Conservation (phyloP, 1,139 yeast species). For the Taiozyma onychis region DNA sequence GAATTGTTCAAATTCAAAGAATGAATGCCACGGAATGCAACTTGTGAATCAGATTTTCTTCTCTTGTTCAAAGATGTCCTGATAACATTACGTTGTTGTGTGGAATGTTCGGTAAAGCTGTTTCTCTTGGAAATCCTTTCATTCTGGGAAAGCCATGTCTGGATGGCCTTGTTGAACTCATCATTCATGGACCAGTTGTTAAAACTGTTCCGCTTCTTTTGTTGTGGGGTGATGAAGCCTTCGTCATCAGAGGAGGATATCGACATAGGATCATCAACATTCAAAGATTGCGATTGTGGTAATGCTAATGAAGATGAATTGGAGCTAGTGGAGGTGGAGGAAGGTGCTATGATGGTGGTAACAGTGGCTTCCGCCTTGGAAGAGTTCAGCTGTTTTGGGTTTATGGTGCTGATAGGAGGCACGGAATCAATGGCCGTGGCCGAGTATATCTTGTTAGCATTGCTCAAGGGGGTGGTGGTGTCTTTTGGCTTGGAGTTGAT, state of each 20-base stretch:
- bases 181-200: constrained; percentile 20
- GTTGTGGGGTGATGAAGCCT: background rate
- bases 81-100: constrained; percentile 2
- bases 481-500: background rate
- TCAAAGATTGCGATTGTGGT: background rate
- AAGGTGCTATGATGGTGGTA: background rate
- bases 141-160: constrained; percentile 18
- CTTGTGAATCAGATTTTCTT: constrained; percentile 20
- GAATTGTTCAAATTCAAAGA: background rate
- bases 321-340: constrained; percentile 2
- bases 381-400: constrained; percentile 15
- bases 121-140: constrained; percentile 7
- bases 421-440: background rate
- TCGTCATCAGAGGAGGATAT: constrained; percentile 6
- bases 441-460: background rate
- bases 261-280: constrained; percentile 3
- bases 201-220: background rate
- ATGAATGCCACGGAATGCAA: constrained; percentile 3
- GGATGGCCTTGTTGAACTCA: constrained; percentile 19
- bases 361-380: background rate
- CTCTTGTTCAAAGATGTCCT: constrained; percentile 14
- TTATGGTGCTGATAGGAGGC: constrained; percentile 11
- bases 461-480: background rate
- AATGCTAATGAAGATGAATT: constrained; percentile 4
- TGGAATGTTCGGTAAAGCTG: constrained; percentile 2